Conservation (phyloP, 2,329 filamentous ascomycete species). For the Dactylonectria macrodidyma region DNA sequence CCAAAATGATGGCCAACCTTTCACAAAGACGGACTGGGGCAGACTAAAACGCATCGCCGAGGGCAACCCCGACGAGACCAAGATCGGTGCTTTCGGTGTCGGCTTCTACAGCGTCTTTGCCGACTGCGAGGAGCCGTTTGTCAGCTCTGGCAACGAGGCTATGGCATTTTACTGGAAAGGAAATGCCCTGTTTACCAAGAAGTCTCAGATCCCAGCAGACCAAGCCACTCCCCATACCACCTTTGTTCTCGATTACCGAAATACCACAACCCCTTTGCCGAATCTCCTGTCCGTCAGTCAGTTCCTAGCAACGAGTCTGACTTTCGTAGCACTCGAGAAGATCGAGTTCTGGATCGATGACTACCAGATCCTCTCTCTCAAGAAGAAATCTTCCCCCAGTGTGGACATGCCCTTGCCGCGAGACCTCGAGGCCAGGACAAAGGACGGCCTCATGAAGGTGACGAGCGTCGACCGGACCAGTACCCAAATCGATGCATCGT, state of each 20-base stretch:
- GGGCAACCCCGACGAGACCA: conserved; percentile 98
- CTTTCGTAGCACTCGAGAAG: conserved; percentile 89
- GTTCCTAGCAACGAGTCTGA: conserved; percentile 94
- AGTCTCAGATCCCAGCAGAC: conserved; percentile 79
- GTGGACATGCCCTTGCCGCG: conserved; percentile 80
- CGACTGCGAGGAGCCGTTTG: conserved; percentile 97
- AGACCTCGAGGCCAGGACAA: conserved; percentile 86
- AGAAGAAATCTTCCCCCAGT: conserved; percentile 89
- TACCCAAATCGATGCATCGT: conserved; percentile 91
- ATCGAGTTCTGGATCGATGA: conserved; percentile 95
- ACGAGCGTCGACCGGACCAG: conserved; percentile 85
- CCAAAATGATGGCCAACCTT: conserved; percentile 91
- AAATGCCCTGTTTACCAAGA: conserved; percentile 95
- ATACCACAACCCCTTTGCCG: conserved; percentile 87
- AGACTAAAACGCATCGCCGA: conserved; percentile 97
- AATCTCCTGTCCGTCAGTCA: conserved; percentile 89
- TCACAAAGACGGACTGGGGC: conserved; percentile 92
- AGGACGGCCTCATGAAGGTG: conserved; percentile 91
- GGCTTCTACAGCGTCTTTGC: conserved; percentile 99
- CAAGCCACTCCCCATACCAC: conserved; percentile 81
- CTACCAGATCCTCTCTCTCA: conserved; percentile 82
- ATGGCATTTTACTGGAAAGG: conserved; percentile 99
- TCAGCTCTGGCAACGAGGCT: conserved; percentile 90
- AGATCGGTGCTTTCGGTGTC: conserved; percentile 98
- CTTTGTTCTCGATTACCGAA: conserved; percentile 96